Conservation (phyloP, 352 stramenopile genomes). For the Pythium oligandrum region DNA sequence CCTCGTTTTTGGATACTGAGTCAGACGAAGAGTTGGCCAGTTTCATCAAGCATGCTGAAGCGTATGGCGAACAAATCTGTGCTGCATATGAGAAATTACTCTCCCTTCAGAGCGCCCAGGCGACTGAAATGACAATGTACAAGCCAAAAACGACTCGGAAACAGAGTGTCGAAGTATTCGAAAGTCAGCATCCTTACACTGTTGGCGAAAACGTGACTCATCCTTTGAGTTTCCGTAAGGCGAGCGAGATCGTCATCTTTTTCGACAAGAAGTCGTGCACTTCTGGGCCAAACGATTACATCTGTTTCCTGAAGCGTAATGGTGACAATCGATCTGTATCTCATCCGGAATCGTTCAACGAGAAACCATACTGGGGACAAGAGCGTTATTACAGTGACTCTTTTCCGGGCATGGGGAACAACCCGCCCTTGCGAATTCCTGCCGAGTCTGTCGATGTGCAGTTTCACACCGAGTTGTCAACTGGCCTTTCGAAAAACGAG, state of each 20-base stretch:
- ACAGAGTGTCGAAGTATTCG: conserved; percentile 69
- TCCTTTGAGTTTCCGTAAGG: conserved; percentile 57
- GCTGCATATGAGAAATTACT: conserved; percentile 26
- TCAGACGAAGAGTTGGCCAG: conserved; percentile 31
- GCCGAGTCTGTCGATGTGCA: conserved; percentile 55
- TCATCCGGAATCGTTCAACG: conserved; percentile 12
- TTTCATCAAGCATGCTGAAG: conserved; percentile 28
- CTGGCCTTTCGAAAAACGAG: conserved; percentile 23
- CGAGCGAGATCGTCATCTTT: conserved; percentile 63
- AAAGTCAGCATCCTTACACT: conserved; percentile 74
- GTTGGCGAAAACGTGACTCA: conserved; percentile 58
- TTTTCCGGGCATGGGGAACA: conserved; percentile 60
- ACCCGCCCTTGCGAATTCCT: conserved; percentile 61
- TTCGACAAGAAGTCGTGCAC: conserved; percentile 81
- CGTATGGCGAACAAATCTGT: background rate
- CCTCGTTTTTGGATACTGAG: conserved; percentile 40
- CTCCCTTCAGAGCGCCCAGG: conserved; percentile 10
- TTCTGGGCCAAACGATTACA: conserved; percentile 67
- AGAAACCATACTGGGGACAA: conserved; percentile 51
- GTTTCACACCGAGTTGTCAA: conserved; percentile 57
- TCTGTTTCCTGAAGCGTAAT: conserved; percentile 65
- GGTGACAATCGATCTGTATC: conserved; percentile 12
- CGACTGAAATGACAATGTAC: conserved; percentile 13
- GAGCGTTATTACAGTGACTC: conserved; percentile 68
- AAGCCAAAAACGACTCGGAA: conserved; percentile 51